Percentiles rank a stretch among this genome's conserved stretches.
Conservation (phyloP, 2,329 filamentous ascomycete species). For the Epichloe typhina region DNA sequence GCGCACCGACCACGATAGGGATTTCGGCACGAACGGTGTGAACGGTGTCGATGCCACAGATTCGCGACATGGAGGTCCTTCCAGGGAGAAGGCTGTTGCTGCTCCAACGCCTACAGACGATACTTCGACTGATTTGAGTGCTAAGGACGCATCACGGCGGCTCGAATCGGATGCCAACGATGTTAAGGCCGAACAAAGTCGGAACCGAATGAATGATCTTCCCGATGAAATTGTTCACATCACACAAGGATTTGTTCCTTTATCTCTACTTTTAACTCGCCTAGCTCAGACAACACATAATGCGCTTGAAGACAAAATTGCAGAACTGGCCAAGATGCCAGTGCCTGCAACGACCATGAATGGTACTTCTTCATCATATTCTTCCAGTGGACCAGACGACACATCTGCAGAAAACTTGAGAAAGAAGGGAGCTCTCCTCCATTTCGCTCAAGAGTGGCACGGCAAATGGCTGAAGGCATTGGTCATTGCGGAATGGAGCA, state of each 20-base stretch:
- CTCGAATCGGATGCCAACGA: not conserved
- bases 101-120: slow-evolving; percentile 4
- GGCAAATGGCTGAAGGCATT: slow-evolving; percentile 86
- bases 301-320: slow-evolving; percentile 56
- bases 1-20: slow-evolving; percentile 43
- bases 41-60: slow-evolving; percentile 23
- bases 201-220: slow-evolving; percentile 37
- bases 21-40: slow-evolving; percentile 28
- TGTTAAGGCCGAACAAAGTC: not conserved
- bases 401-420: slow-evolving; percentile 50
- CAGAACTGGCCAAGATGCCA: slow-evolving; percentile 56
- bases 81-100: slow-evolving; percentile 19
- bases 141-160: slow-evolving; percentile 7
- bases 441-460: slow-evolving; percentile 68
- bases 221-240: slow-evolving; percentile 58
- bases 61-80: slow-evolving; percentile 13
- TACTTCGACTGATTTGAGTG: slow-evolving; percentile 13
- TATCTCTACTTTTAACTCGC: slow-evolving; percentile 62
- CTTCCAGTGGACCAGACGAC: slow-evolving; percentile 33
- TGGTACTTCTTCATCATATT: slow-evolving; percentile 27
- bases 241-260: slow-evolving; percentile 59
- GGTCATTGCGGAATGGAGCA: slow-evolving; percentile 82
- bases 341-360: slow-evolving; percentile 38
- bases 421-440: slow-evolving; percentile 64
- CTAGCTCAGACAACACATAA: slow-evolving; percentile 76